Evolutionary conservation across 2,329 filamentous ascomycete genomes (phyloP).

Genomic region (Microdochium bolleyi): DNA sequence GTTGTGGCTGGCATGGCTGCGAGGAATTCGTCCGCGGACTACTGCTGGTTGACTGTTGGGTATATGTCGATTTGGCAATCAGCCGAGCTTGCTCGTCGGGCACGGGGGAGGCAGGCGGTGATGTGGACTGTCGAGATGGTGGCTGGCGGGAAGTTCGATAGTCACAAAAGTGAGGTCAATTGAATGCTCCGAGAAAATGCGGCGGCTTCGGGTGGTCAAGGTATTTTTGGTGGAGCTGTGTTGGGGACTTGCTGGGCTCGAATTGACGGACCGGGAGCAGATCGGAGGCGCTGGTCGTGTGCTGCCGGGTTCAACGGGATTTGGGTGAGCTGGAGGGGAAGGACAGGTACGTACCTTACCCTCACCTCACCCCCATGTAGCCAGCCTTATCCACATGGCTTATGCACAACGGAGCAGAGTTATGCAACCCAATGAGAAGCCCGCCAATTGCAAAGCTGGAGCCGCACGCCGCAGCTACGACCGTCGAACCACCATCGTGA

Average conservation of each 20-base stretch:
- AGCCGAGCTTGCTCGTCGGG: no score
- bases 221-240: neutral
- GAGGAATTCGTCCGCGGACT: neutral
- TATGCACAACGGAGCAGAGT: neutral
- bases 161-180: no score
- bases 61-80: no score
- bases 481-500: neutral
- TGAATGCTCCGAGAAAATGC: neutral
- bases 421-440: neutral
- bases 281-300: neutral
- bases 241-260: neutral
- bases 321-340: no score
- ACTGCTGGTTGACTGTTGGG: neutral
- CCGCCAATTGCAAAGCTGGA: neutral
- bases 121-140: no score
- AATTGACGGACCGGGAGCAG: neutral
- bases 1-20: slow-evolving; percentile 35
- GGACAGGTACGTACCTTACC: neutral
- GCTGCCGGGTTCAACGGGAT: neutral
- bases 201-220: neutral
- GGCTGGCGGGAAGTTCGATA: no score
- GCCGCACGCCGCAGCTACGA: neutral
- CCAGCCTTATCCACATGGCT: neutral
- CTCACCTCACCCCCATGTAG: neutral
- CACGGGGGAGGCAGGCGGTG: no score